Conservation (phyloP, 805 yeast species). For the Nakazawaea ernobii region DNA sequence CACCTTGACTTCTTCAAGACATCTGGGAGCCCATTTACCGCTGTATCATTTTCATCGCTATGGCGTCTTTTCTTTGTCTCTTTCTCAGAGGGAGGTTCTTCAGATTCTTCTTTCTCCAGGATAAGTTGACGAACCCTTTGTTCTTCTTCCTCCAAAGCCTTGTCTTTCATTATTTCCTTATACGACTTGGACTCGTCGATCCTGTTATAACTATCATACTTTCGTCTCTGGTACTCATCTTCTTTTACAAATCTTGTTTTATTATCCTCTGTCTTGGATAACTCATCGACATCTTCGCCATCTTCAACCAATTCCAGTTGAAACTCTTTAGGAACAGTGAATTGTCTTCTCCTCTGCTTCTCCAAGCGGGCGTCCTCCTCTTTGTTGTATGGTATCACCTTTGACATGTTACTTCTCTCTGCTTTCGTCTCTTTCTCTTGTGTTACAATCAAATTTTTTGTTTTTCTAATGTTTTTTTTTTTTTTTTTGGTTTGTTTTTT, state of each 20-base stretch:
- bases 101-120: slow-evolving; percentile 18
- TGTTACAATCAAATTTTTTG: background rate
- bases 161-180: slow-evolving; percentile 33
- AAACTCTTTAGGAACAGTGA: slow-evolving; percentile 14
- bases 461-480: background rate
- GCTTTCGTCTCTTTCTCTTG: background rate
- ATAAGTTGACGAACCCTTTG: slow-evolving; percentile 17
- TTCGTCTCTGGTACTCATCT: slow-evolving; percentile 41
- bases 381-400: slow-evolving; percentile 9
- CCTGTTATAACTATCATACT: slow-evolving; percentile 15
- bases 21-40: slow-evolving; percentile 16
- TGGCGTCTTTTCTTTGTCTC: slow-evolving; percentile 16
- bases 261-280: slow-evolving; percentile 19
- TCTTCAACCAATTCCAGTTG: slow-evolving; percentile 13
- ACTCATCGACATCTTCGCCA: slow-evolving; percentile 18
- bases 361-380: slow-evolving; percentile 1
- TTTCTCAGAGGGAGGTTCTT: background rate
- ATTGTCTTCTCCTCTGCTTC: slow-evolving; percentile 10
- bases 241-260: slow-evolving; percentile 31
- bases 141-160: slow-evolving; percentile 36
- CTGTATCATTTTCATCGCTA: slow-evolving; percentile 16
- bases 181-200: slow-evolving; percentile 23
- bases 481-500: background rate
- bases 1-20: slow-evolving; percentile 19
- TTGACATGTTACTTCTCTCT: background rate